phyloP scores from a whole-genome alignment of 2,329 filamentous ascomycete species.

The Pseudopithomyces chartarum region DNA sequence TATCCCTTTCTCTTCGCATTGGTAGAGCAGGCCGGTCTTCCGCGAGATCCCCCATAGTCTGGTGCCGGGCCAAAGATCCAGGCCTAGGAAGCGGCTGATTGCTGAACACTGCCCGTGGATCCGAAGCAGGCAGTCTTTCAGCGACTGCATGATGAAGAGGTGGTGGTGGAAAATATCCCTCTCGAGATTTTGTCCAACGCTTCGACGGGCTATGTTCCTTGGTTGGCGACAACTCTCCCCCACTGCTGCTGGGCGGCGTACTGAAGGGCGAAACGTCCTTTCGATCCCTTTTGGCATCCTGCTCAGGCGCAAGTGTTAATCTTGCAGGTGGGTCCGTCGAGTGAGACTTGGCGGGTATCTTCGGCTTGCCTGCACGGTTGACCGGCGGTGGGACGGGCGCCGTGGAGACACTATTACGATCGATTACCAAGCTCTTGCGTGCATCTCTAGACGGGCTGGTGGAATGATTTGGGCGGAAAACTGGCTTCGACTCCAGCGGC shows the following conservation, averaged over 20 bases:
- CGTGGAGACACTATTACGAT: slow-evolving; percentile 47
- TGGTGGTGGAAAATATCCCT: slow-evolving; percentile 40
- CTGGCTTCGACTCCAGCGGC: slow-evolving; percentile 42
- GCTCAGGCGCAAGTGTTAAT: slow-evolving; percentile 44
- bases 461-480: slow-evolving; percentile 22
- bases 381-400: slow-evolving; percentile 68
- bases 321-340: slow-evolving; percentile 30
- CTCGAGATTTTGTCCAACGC: slow-evolving; percentile 27
- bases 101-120: slow-evolving; percentile 23
- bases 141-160: slow-evolving; percentile 36
- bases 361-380: slow-evolving; percentile 81
- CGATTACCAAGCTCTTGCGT: slow-evolving; percentile 28
- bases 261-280: slow-evolving; percentile 76
- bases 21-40: slow-evolving; percentile 57
- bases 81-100: slow-evolving; percentile 25
- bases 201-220: slow-evolving; percentile 30
- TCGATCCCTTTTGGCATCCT: slow-evolving; percentile 47
- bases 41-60: slow-evolving; percentile 30
- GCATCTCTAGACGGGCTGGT: slow-evolving; percentile 29
- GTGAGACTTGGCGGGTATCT: slow-evolving; percentile 58
- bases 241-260: slow-evolving; percentile 80
- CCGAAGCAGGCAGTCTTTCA: slow-evolving; percentile 27
- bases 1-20: slow-evolving; percentile 46
- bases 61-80: slow-evolving; percentile 14
- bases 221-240: slow-evolving; percentile 38